Conservation (phyloP, 805 yeast genomes). For the Candida caryicola region DNA sequence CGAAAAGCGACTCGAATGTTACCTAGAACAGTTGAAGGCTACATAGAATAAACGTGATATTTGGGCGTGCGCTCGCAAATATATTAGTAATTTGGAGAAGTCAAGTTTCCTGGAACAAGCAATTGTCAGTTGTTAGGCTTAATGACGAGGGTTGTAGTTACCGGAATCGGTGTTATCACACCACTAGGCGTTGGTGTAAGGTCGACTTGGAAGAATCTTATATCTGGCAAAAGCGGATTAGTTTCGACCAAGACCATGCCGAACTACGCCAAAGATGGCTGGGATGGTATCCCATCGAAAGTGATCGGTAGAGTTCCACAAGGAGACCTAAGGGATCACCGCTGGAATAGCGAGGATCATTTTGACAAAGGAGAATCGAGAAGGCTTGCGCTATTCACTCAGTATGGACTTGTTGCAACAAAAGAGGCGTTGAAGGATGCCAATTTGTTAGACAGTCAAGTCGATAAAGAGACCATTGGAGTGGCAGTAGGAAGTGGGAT, state of each 20-base stretch:
- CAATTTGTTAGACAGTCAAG: constrained; percentile 33
- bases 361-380: constrained; percentile 50
- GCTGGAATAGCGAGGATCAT: constrained; percentile 54
- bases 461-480: constrained; percentile 35
- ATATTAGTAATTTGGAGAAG: no score
- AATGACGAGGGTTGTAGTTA: constrained; percentile 70
- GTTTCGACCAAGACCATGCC: constrained; percentile 47
- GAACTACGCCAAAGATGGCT: constrained; percentile 43
- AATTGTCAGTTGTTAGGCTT: not conserved
- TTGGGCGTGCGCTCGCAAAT: no score
- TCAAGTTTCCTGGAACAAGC: no score
- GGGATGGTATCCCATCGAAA: constrained; percentile 59
- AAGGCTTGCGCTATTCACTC: constrained; percentile 68
- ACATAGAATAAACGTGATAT: no score
- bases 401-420: constrained; percentile 75
- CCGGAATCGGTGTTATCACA: constrained; percentile 84
- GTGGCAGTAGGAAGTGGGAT: constrained; percentile 92
- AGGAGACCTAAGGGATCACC: constrained; percentile 42
- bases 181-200: constrained; percentile 77
- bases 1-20: constrained; percentile 29
- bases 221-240: constrained; percentile 56
- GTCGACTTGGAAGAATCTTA: constrained; percentile 51
- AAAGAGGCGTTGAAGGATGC: constrained; percentile 76
- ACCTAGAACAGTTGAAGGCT: not conserved
- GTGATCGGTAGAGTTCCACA: constrained; percentile 75